Base-by-base conservation (phyloP, 148 eudicot genomes). In the Fagopyrum esculentum region DNA sequence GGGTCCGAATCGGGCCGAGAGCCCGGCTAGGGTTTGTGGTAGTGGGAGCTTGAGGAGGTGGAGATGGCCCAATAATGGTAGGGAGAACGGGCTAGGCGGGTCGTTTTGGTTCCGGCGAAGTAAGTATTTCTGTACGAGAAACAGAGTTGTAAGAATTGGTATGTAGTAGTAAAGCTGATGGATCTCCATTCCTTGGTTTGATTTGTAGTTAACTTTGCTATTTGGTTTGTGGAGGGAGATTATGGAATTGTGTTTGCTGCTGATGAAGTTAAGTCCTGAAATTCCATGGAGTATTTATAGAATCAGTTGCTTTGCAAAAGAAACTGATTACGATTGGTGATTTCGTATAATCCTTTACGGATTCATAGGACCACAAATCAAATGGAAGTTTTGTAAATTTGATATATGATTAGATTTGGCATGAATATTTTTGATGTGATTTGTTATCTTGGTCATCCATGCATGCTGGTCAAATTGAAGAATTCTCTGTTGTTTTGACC, bases 61-160 rank as follows among this genome's bases (percentile, higher is more conserved):
- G 47, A 86, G 83, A 43, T 86, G 90, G 76, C 90, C 90, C 15
- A 89, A 17, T 6, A 89, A 15, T 44, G 90, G 93, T 2, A 89
- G 63, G 44, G 81, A 76, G 43, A 80, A 77, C 6, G 88, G 92
- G n/a, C 83, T 78, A 49, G 90, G 89, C 49, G 90, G 90, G 9
- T 79, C 77, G n/a, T 84, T 84, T 22, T 66, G 73, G 44, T 79
- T 5, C 73, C 80, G 85, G 68, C 51, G 59, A 17, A 76, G 78
- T 45, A 69, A 49, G 46, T 50, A 70, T 1, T 61, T 82, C 17
- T 81, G 71, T 26, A 81, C 4, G 1, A 81, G 9, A 70, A 73
- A 84, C 0, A 85, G 66, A 26, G 77, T 51, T 56, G 78, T 7
- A 46, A 84, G 56, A 46, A 73, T 77, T 11, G 45, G 2, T 26